Percentiles rank a stretch among this genome's conserved stretches.
phyloP scores from a whole-genome alignment of 2,329 filamentous ascomycete species.

The Arthrobotrys entomopaga region DNA sequence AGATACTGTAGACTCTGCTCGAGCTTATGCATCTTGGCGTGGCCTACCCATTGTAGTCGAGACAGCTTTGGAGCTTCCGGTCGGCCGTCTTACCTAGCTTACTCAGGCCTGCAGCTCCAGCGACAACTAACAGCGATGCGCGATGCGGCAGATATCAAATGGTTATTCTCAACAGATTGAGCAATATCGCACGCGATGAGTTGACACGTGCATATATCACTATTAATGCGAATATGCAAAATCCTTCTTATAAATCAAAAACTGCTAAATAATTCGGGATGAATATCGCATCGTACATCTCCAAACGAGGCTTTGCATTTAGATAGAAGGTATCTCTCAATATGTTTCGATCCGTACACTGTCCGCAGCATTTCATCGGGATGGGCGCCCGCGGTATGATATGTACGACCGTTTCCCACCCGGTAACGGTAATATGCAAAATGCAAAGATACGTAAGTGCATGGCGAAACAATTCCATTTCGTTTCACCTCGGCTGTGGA shows the following conservation, averaged over 20 bases:
- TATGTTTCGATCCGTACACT: conserved; percentile 11
- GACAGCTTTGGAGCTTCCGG: conserved; percentile 22
- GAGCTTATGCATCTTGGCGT: conserved; percentile 32
- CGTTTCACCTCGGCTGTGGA: no score
- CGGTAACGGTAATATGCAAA: not conserved
- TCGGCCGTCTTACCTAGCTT: conserved; percentile 47
- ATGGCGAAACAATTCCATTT: no score
- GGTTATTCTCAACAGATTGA: conserved; percentile 4
- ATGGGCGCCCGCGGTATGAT: no score
- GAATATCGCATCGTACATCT: no score
- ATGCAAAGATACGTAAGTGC: not conserved
- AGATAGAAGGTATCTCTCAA: no score
- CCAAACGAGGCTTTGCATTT: no score
- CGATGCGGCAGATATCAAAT: conserved; percentile 39
- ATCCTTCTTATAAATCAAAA: no score
- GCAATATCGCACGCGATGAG: conserved; percentile 29
- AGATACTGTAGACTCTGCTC: conserved; percentile 30
- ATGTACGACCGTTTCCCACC: no score
- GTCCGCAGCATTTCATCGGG: not conserved
- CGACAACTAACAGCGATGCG: conserved; percentile 9
- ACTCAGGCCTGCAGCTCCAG: conserved; percentile 42
- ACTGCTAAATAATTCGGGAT: no score
- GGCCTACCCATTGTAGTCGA: not conserved
- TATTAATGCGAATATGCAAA: conserved; percentile 29
- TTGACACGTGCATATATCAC: conserved; percentile 18